Evolutionary conservation across 164 flowering plant species (phyloP), one percentile per base, ranked within the genome.

Genomic region (Tetrastigma voinierianum): DNA sequence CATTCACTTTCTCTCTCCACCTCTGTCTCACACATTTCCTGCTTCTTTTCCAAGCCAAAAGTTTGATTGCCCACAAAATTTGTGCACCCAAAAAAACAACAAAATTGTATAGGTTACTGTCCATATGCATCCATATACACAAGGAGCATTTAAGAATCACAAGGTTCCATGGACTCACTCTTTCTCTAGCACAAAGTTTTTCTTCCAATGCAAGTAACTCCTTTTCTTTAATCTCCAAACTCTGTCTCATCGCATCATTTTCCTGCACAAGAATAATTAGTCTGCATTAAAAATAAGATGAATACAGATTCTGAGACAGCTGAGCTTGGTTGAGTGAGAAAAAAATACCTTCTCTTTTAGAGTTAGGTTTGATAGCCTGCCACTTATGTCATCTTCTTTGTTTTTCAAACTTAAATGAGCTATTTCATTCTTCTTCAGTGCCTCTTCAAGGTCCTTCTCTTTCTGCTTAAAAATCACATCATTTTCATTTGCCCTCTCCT

Each of bases 401-500:
- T 78, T 73, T 67, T 82, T 78, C 84, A 88, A 69, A n/a, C n/a
- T 70, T 57, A 45, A 20, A 54, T 76, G 76, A 16, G 74, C 69
- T 21, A 51, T 71, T 59, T 84, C 95, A 69, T 83, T 72, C 74
- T 77, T 82, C 82, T 85, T 84, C 51, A 81, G 83, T 25, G 77
- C 72, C 60, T 83, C 90, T 61, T 87, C 88, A 69, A 93, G 80
- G 46, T 88, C 88, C 77, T 72, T 76, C 74, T 86, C 88, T 74
- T 83, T 93, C 73, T 83, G 86, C 77, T 79, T 85, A 57, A 82
- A 64, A 43, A 61, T 58, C 74, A 51, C 74, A 54, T 93, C 95
- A 59, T 62, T 79, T 69, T 88, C 96, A 77, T 87, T 90, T 54
- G 84, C 85, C 77, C 80, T 87, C 57, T 88, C 90, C 80, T 93